Evolutionary conservation across 169 alveolate genomes (phyloP).

Genomic region (Plasmodium knowlesi): DNA sequence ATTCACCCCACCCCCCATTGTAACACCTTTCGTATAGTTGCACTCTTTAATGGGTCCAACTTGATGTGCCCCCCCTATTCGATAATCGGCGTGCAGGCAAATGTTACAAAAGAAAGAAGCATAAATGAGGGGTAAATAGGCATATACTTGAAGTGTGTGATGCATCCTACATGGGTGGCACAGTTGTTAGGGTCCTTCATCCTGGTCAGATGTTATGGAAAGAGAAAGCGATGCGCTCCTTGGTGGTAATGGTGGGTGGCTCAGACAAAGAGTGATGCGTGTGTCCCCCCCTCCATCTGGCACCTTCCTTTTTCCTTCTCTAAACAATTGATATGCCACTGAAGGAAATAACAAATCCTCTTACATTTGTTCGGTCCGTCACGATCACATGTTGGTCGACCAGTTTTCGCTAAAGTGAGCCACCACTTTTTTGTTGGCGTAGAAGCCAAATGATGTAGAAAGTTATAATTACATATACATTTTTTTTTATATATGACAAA

Average conservation of each 20-base stretch:
- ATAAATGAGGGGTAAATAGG: background rate
- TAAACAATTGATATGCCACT: background rate
- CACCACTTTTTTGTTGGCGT: background rate
- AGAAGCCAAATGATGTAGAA: background rate
- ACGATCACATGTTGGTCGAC: background rate
- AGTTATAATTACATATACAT: background rate
- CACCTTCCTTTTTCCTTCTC: background rate
- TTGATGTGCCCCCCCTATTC: background rate
- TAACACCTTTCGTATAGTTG: background rate
- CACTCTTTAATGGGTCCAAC: background rate
- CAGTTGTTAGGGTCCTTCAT: background rate
- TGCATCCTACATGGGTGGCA: background rate
- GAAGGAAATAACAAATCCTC: background rate
- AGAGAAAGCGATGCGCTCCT: background rate
- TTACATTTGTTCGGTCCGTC: background rate
- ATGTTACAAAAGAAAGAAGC: background rate
- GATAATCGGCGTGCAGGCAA: background rate
- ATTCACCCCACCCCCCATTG: background rate
- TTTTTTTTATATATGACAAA: background rate
- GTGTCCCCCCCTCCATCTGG: background rate
- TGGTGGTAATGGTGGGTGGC: background rate
- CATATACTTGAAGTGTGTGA: background rate
- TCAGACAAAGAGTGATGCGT: background rate
- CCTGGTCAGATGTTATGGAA: background rate
- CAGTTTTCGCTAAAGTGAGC: background rate